A percentile compares a stretch with the other conserved stretches of the same genome.
Conservation (phyloP, 441 rosid species). For the Lepidium campestre region DNA sequence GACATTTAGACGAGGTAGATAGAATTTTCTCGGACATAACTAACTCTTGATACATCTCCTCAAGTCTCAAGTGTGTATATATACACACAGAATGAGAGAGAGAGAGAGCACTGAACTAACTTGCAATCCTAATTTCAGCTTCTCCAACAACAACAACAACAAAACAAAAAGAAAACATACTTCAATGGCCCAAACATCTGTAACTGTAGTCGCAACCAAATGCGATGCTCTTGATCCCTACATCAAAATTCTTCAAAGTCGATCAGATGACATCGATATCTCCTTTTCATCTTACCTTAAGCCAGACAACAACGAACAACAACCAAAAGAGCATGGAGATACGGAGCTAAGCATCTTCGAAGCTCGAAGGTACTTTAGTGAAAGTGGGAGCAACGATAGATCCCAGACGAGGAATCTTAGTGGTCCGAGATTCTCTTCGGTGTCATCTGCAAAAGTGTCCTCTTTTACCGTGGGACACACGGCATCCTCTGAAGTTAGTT, state of each 20-base stretch:
- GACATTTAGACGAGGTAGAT: conserved; percentile 21
- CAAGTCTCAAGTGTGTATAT: conserved; percentile 10
- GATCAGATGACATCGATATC: conserved; percentile 25
- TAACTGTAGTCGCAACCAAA: conserved; percentile 23
- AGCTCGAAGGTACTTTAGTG: conserved; percentile 78
- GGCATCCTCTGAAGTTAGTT: conserved; percentile 85
- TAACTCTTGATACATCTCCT: conserved; percentile 19
- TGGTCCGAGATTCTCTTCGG: conserved; percentile 30
- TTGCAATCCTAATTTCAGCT: conserved; percentile 1
- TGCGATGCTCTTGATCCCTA: conserved; percentile 20
- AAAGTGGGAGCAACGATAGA: conserved; percentile 28
- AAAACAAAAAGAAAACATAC: neutral
- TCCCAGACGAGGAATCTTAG: conserved; percentile 34
- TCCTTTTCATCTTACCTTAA: conserved; percentile 49
- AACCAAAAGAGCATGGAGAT: conserved; percentile 27
- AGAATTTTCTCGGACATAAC: conserved; percentile 21
- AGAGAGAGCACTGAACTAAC: conserved; percentile 10
- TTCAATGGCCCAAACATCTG: conserved; percentile 23
- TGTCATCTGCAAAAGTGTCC: conserved; percentile 55
- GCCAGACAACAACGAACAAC: conserved; percentile 35
- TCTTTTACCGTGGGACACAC: conserved; percentile 38
- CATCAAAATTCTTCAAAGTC: conserved; percentile 26
- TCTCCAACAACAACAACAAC: neutral
- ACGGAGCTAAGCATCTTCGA: conserved; percentile 74
- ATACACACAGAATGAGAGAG: neutral